Evolutionary conservation across 192 early-diverging fungal genomes (phyloP).

Genomic region (Anaeromyces robustus): DNA sequence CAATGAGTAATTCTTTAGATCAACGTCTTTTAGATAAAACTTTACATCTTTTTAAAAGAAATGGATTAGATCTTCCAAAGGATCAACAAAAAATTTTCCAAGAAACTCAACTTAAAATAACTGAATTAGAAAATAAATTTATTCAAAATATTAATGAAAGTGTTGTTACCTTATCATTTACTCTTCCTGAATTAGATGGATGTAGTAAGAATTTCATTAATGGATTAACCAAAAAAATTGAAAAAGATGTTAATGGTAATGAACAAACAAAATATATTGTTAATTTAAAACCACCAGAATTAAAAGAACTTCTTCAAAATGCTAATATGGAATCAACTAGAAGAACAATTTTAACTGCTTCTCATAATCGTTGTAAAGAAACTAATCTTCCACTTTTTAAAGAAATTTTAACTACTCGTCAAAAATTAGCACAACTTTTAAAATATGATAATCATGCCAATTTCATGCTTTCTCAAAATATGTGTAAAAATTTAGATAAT

Average conservation of each 20-base stretch:
- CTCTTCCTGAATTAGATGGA: background rate
- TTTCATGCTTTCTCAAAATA: background rate
- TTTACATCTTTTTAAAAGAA: background rate
- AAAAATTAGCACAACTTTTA: background rate
- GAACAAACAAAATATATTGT: background rate
- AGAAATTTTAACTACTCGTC: background rate
- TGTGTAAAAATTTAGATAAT: background rate
- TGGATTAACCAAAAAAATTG: background rate
- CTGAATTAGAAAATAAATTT: background rate
- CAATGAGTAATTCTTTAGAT: background rate
- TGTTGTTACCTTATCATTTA: background rate
- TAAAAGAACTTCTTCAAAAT: background rate
- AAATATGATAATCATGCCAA: background rate
- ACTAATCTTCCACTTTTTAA: background rate
- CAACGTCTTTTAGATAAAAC: background rate
- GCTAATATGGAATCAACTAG: background rate
- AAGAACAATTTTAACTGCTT: background rate
- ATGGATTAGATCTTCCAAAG: background rate
- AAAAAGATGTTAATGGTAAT: background rate
- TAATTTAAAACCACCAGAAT: background rate
- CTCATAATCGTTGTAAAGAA: background rate
- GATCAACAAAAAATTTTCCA: background rate
- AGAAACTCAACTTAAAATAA: background rate
- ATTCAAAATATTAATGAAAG: background rate
- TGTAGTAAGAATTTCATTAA: background rate